phyloP scores from a whole-genome alignment of 1,284 basidiomycete species.

The Xanthoconium separans region DNA sequence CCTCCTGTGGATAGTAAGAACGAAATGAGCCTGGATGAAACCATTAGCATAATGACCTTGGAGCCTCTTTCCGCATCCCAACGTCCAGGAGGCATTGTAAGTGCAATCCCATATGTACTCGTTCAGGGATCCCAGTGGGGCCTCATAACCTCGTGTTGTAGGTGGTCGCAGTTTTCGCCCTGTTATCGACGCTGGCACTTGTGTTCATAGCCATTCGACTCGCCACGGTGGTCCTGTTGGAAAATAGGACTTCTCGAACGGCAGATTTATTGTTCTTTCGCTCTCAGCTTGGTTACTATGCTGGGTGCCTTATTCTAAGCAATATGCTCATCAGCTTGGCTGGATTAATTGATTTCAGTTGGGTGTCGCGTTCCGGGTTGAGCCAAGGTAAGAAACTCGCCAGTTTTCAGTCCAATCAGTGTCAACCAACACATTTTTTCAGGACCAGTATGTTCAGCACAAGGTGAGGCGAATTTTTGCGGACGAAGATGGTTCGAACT shows the following conservation, averaged over 20 bases:
- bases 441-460: slow-evolving; percentile 47
- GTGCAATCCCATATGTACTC: slow-evolving; percentile 1
- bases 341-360: slow-evolving; percentile 46
- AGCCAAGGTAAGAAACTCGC: slow-evolving; percentile 42
- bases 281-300: slow-evolving; percentile 68
- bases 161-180: slow-evolving; percentile 21
- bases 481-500: background rate
- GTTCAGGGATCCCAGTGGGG: background rate
- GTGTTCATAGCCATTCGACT: slow-evolving; percentile 22
- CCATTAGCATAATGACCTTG: background rate
- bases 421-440: slow-evolving; percentile 2
- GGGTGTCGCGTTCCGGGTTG: slow-evolving; percentile 37
- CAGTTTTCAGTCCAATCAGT: background rate
- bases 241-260: slow-evolving; percentile 18
- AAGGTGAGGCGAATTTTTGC: slow-evolving; percentile 43
- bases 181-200: slow-evolving; percentile 25
- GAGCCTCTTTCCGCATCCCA: slow-evolving; percentile 14
- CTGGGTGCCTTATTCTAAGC: slow-evolving; percentile 57
- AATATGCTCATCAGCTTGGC: slow-evolving; percentile 54
- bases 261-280: slow-evolving; percentile 62
- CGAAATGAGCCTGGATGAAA: slow-evolving; percentile 5
- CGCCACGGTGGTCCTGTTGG: slow-evolving; percentile 23
- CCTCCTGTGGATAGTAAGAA: background rate
- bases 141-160: slow-evolving; percentile 1
- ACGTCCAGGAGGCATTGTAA: slow-evolving; percentile 20